Conservation (phyloP, 306 rosid species). For the Fragaria iinumae region DNA sequence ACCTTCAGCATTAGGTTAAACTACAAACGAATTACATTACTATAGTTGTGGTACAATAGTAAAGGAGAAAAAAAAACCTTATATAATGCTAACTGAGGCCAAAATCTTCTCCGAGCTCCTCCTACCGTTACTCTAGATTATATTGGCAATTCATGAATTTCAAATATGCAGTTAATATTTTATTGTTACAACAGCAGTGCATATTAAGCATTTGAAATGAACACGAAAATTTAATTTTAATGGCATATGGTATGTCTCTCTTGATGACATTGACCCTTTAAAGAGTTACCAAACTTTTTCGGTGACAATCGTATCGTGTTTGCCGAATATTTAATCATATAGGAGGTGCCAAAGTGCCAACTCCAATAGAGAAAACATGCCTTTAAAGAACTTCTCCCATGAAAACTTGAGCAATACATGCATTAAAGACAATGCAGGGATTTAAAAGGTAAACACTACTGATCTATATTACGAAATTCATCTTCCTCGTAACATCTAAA, state of each 20-base stretch:
- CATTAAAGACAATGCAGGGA: background rate
- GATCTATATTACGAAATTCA: background rate
- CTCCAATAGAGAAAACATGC: background rate
- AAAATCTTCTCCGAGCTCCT: background rate
- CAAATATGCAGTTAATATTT: background rate
- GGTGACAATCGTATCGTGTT: background rate
- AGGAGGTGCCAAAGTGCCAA: background rate
- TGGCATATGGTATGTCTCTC: background rate
- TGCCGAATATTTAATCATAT: background rate
- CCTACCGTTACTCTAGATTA: background rate
- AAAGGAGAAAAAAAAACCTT: background rate
- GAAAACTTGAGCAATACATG: constrained; percentile 1
- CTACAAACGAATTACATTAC: background rate
- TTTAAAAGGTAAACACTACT: constrained; percentile 1
- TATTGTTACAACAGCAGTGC: background rate
- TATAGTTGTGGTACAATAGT: background rate
- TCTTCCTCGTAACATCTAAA: constrained; percentile 7
- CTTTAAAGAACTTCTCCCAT: background rate
- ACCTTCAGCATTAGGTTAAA: background rate
- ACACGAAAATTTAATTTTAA: too few species aligned
- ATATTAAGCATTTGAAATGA: background rate
- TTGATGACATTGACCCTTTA: background rate
- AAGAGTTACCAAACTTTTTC: background rate
- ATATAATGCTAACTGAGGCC: background rate
- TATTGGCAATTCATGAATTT: too few species aligned